Evolutionary conservation across 2,329 filamentous ascomycete genomes (phyloP).

Genomic region (Fusarium verticillioides): DNA sequence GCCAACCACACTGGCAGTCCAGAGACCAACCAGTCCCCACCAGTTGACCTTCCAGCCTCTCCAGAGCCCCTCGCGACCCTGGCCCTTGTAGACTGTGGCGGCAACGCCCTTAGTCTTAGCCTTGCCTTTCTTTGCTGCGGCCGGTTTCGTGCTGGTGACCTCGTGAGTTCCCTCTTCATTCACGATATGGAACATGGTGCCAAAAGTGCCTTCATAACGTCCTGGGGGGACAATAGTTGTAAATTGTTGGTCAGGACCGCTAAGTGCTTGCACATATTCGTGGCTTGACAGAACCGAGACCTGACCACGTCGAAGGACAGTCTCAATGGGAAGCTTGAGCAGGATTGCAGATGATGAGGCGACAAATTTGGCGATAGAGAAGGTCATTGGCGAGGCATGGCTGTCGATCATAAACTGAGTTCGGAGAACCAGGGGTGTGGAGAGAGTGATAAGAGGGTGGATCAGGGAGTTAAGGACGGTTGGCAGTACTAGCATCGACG

Average conservation of each 20-base stretch:
- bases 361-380: constrained; percentile 84
- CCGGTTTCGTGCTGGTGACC: constrained; percentile 49
- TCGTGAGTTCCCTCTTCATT: constrained; percentile 80
- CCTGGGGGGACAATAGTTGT: constrained; percentile 85
- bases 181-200: constrained; percentile 89
- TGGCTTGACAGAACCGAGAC: constrained; percentile 74
- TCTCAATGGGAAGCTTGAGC: constrained; percentile 90
- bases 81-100: constrained; percentile 64
- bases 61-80: constrained; percentile 76
- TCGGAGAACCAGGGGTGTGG: constrained; percentile 85
- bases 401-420: constrained; percentile 87
- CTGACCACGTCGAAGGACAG: constrained; percentile 88
- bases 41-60: constrained; percentile 82
- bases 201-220: constrained; percentile 85
- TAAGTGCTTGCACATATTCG: constrained; percentile 61
- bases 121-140: constrained; percentile 49
- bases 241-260: constrained; percentile 56
- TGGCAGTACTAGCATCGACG: constrained; percentile 77
- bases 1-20: constrained; percentile 74
- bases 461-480: constrained; percentile 88
- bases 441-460: constrained; percentile 83
- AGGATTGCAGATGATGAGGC: constrained; percentile 84
- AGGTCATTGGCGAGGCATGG: constrained; percentile 81
- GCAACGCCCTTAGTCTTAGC: constrained; percentile 46
- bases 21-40: constrained; percentile 80